Conservation (phyloP, 1,284 basidiomycete species). For the Cryptococcus hybrid region DNA sequence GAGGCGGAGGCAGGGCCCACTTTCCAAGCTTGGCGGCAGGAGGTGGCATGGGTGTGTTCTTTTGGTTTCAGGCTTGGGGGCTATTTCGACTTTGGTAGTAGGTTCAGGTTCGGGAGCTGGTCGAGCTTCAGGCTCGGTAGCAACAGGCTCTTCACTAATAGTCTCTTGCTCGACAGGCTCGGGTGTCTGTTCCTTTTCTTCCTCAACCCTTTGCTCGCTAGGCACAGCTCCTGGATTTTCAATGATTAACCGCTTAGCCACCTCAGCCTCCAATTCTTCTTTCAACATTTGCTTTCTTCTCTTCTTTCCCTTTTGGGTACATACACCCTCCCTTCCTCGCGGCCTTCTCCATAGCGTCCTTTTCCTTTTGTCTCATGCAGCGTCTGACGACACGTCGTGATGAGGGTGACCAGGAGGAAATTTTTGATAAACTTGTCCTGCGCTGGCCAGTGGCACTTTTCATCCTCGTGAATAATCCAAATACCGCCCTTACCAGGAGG, state of each 20-base stretch:
- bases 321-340: slow-evolving; percentile 39
- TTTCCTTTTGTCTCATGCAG: slow-evolving; percentile 40
- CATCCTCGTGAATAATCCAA: slow-evolving; percentile 49
- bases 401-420: slow-evolving; percentile 39
- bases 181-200: neutral
- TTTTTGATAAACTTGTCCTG: slow-evolving; percentile 49
- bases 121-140: neutral
- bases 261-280: slow-evolving; percentile 10
- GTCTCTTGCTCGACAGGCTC: neutral
- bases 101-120: neutral
- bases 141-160: neutral
- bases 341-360: slow-evolving; percentile 40
- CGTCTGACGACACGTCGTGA: slow-evolving; percentile 42
- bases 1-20: slow-evolving; percentile 11
- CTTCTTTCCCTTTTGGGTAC: slow-evolving; percentile 48
- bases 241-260: neutral
- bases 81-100: neutral
- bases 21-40: too few relatives aligned
- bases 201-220: neutral
- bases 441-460: slow-evolving; percentile 45
- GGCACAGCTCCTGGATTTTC: neutral
- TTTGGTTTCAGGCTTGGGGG: slow-evolving; percentile 12
- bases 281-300: slow-evolving; percentile 21
- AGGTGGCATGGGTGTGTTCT: slow-evolving; percentile 9
- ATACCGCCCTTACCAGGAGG: slow-evolving; percentile 50